A percentile compares a stretch with the other conserved stretches of the same genome.
Conservation (phyloP, 805 yeast genomes). For the Lachancea nothofagi region DNA sequence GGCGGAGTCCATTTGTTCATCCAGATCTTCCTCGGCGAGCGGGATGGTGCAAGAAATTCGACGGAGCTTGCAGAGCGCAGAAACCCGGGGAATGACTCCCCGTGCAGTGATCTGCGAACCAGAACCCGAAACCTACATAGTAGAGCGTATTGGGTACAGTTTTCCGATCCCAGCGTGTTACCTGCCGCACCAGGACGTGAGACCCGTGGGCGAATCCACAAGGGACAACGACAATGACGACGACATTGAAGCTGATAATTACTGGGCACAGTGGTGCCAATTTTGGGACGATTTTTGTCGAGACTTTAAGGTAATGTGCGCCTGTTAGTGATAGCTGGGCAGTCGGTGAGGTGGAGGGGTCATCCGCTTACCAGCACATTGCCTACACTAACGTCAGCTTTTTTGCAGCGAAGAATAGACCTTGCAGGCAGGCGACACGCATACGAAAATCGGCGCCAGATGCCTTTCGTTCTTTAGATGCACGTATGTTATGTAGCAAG, state of each 20-base stretch:
- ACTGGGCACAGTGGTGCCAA: background rate
- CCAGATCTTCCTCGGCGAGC: conserved; percentile 5
- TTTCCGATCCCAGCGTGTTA: conserved; percentile 13
- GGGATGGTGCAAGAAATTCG: conserved; percentile 9
- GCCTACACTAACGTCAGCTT: too few species aligned
- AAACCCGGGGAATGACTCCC: conserved; percentile 3
- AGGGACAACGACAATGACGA: conserved; percentile 3
- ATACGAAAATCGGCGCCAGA: too few species aligned
- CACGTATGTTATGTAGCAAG: too few species aligned
- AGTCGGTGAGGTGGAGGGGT: too few species aligned
- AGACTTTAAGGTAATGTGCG: conserved; percentile 1
- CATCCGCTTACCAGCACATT: too few species aligned
- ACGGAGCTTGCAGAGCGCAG: conserved; percentile 6
- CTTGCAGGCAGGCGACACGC: too few species aligned
- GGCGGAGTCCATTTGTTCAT: background rate
- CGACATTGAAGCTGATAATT: background rate
- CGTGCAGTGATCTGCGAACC: background rate
- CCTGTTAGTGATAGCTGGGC: conserved; percentile 1
- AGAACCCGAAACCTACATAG: background rate
- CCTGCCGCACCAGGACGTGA: conserved; percentile 3
- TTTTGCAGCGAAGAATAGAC: too few species aligned
- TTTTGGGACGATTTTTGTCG: conserved; percentile 4
- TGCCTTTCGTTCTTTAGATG: too few species aligned
- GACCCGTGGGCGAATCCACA: conserved; percentile 8
- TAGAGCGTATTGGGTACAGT: conserved; percentile 6